Evolutionary conservation across 2,329 filamentous ascomycete species (phyloP), one percentile per base, ranked within the genome.

Genomic region (Hypoxylon sp.): DNA sequence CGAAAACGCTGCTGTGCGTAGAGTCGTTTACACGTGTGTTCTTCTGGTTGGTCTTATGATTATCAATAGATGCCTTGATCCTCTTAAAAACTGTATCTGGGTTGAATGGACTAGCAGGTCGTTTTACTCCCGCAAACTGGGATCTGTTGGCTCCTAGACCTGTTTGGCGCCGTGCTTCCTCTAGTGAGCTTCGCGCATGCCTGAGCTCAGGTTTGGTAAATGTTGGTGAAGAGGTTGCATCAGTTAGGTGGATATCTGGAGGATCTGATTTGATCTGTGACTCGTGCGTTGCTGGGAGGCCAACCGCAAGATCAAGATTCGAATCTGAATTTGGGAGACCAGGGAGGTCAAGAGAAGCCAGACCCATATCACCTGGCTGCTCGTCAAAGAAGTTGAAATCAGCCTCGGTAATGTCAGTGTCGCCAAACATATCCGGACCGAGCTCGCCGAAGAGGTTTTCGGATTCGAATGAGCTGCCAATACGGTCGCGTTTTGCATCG

Each of bases 321-420:
- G 73, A 53, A 35, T 73, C 61, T 44, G 72, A 19, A 29, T 70
- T 71, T 14, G 73, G 64, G 42, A 81, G 72, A 6, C 75, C 76
- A 10, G 78, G 68, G 35, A 81, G 59, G 26, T 74, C 77, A 10
- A 80, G 72, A 2, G 80, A 69, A 35, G 81, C 80, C 44, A 84
- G 64, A 46, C 81, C 81, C 24, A 80, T 78, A 10, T 78, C 80
- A 2, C 78, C 82, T 2, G 86, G 83, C 26, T 86, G 81, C 67
- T 91, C 90, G 73, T 95, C 92, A 72, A 95, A 95, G 78, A 94
- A 95, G 76, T 88, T 93, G 77, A 95, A 95, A 75, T 96, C 93
- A 5, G 89, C 92, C 72, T 96, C 93, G 0, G 91, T 94, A n/a
- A 95, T 85, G 71, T 90, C 88, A 69, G 88, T 86, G n/a, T 90